Percentiles rank a stretch among this genome's conserved stretches.
Evolutionary conservation across 768 basidiomycete genomes (phyloP).

Genomic region (Lepiota subincarnata): DNA sequence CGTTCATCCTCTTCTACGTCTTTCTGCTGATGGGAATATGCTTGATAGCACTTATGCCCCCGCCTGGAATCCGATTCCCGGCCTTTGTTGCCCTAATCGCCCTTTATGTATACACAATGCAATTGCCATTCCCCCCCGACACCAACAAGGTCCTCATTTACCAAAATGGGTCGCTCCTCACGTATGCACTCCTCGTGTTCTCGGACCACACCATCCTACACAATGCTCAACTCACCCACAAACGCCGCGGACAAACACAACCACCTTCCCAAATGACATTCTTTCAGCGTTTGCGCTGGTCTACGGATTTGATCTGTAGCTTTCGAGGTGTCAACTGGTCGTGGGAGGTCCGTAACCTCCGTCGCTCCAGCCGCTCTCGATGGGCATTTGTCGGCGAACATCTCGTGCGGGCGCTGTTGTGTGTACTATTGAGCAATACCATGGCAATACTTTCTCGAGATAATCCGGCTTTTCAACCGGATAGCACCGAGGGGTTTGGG

Average conservation of each 20-base stretch:
- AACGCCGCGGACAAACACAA: background rate
- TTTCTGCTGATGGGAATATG: too few species aligned
- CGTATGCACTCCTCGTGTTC: background rate
- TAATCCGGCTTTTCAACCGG: too few species aligned
- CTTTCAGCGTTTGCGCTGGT: conserved; percentile 6
- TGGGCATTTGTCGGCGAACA: conserved; percentile 5
- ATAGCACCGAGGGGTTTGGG: too few species aligned
- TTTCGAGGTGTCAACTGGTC: conserved; percentile 13
- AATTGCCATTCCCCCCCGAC: too few species aligned
- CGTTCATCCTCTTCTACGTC: too few species aligned
- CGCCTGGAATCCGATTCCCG: too few species aligned
- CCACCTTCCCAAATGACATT: background rate
- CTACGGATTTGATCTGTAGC: background rate
- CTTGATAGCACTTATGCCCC: too few species aligned
- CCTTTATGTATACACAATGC: too few species aligned
- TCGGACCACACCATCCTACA: conserved; percentile 9
- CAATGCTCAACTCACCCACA: conserved; percentile 3
- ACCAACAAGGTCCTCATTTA: too few species aligned
- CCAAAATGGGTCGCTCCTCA: too few species aligned
- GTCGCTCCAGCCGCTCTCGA: background rate
- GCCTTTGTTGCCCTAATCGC: too few species aligned
- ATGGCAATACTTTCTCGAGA: too few species aligned
- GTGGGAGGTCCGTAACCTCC: conserved; percentile 10
- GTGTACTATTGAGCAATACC: background rate
- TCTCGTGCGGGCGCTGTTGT: background rate